These are phyloP conservation scores for Babesia divergens DNA, from an alignment of 169 alveolate genomes.

Conservation along the genomic window DNA sequence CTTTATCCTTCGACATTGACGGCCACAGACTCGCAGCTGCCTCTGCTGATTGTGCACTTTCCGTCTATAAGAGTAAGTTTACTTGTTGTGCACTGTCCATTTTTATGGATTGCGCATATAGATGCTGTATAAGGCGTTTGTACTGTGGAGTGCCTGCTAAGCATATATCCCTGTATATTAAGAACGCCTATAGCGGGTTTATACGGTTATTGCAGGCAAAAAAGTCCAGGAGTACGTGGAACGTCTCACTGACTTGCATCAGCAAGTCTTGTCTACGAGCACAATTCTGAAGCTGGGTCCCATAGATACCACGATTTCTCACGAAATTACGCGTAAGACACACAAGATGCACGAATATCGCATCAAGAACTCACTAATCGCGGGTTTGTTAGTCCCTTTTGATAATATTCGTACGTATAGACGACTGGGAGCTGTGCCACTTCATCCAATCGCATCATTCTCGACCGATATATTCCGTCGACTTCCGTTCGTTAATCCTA, in stretches of 20 bases:
- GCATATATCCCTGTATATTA: too few species aligned
- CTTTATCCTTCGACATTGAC: slow-evolving; percentile 63
- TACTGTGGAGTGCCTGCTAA: neutral
- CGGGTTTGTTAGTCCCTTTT: neutral
- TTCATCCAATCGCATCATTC: slow-evolving; percentile 64
- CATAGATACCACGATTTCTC: slow-evolving; percentile 6
- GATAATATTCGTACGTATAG: slow-evolving; percentile 6
- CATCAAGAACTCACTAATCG: slow-evolving; percentile 13
- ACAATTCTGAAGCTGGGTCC: slow-evolving; percentile 20
- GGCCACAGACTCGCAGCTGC: slow-evolving; percentile 69
- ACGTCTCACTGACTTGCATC: neutral
- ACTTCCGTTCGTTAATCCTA: slow-evolving; percentile 49
- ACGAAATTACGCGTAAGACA: neutral
- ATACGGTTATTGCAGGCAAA: neutral
- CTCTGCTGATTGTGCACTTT: slow-evolving; percentile 65
- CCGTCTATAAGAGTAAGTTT: slow-evolving; percentile 41
- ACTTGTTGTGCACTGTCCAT: neutral
- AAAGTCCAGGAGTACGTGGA: slow-evolving; percentile 4
- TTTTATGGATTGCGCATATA: neutral
- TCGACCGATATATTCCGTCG: slow-evolving; percentile 68
- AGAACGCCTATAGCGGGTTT: neutral
- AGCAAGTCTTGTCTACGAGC: slow-evolving; percentile 5
- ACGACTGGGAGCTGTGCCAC: slow-evolving; percentile 70
- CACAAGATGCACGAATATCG: neutral
- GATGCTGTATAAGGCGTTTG: neutral